Evolutionary conservation across 371 early-diverging fungal genomes (phyloP), one percentile per base, ranked within the genome.

Genomic region (Apophysomyces sp.): DNA sequence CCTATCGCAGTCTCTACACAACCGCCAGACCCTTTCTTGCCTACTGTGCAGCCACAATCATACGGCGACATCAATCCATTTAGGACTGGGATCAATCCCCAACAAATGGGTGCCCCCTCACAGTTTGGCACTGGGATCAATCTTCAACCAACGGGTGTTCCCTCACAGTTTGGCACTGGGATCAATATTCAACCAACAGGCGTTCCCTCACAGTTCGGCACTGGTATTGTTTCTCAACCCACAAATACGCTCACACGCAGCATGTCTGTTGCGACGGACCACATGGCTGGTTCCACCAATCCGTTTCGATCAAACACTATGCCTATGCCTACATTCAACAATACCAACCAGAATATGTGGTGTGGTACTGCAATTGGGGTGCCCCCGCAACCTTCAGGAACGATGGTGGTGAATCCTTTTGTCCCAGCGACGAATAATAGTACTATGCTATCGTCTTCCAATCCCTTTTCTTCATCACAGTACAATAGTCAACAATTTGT

Each of bases 1-100:
- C 71, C 78, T 0, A 69, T 44, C 16, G 21, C 76, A 3, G 70
- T 81, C 12, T 76, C 72, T 21, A 72, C 77, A 60, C 72, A 69
- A 29, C 78, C 78, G n/a, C 15, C 52, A 4, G 39, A 53, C 7
- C 21, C 62, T 6, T 61, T 61, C 28, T 32, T 68, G 8, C 30
- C 61, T 29, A 36, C 29, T 16, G 16, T 39, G 11, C 61, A 61
- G 52, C 39, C 29, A 12, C 54, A 56, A 37, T 9, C 37, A n/a
- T 57, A 37, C 2, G 21, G 55, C 2, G 44, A 40, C 2, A 24
- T 49, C 51, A 62, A 51, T 26, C 63, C 41, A 27, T 57, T 57
- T 15, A 37, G 37, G 11, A 37, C 37, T 11, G 11, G 5, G 37
- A n/a, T 9, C n/a, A 37, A 5, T 37, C n/a, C 37, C 11, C 37